Percentiles rank a stretch among this genome's conserved stretches.
Evolutionary conservation across 106 monocot genomes (phyloP).

Genomic region (Dendrobium huoshanense): DNA sequence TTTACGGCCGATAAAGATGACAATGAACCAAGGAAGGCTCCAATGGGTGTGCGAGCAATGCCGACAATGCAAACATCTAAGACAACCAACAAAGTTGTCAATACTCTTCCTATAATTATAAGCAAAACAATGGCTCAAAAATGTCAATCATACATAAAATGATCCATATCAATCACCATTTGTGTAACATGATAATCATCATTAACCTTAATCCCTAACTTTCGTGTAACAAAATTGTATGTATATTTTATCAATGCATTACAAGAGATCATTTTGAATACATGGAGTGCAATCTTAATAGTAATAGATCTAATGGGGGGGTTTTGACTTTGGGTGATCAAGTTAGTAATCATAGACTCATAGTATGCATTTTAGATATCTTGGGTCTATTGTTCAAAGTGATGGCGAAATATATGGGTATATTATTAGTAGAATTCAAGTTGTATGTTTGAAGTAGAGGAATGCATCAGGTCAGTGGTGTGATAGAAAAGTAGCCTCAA

Average conservation of each 20-base stretch:
- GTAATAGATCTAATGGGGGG: too few species aligned
- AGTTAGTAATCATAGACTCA: too few species aligned
- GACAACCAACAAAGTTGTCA: background rate
- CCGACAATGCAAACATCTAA: constrained; percentile 99
- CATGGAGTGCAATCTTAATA: too few species aligned
- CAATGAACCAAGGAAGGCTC: constrained; percentile 89
- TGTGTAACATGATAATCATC: background rate
- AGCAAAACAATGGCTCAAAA: background rate
- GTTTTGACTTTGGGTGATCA: too few species aligned
- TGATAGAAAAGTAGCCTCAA: too few species aligned
- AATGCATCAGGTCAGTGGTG: too few species aligned
- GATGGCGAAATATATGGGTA: too few species aligned
- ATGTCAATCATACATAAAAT: background rate
- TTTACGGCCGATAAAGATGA: constrained; percentile 93
- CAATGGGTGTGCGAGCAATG: constrained; percentile 91
- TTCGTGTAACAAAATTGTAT: background rate
- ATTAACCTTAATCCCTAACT: background rate
- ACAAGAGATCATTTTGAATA: background rate
- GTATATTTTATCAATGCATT: background rate
- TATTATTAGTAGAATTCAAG: too few species aligned
- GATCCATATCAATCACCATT: background rate
- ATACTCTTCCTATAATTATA: background rate
- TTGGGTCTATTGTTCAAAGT: too few species aligned
- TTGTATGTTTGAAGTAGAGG: too few species aligned
- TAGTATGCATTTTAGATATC: too few species aligned